A percentile compares a stretch with the other conserved stretches of the same genome.
Evolutionary conservation across 2,329 filamentous ascomycete species (phyloP).

Genomic region (Phyllosticta paracitricarpa): DNA sequence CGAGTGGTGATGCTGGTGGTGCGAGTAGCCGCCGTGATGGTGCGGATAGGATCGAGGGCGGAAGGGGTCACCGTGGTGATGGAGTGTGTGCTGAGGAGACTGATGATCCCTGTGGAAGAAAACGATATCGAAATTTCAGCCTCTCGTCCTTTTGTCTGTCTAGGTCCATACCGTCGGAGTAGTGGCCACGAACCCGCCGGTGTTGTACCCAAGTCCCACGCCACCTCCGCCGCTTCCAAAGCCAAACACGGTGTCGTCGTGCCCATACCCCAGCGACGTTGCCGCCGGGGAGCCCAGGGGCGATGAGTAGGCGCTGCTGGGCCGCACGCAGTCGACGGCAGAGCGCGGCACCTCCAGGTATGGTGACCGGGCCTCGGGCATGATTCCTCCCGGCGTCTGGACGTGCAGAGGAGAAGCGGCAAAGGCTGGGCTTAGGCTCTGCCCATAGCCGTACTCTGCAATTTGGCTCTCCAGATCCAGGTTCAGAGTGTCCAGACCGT

Average conservation of each 20-base stretch:
- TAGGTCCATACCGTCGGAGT: constrained; percentile 32
- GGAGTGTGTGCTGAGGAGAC: constrained; percentile 11
- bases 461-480: constrained; percentile 31
- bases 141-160: constrained; percentile 16
- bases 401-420: constrained; percentile 33
- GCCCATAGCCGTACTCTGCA: constrained; percentile 30
- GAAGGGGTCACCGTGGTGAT: neutral
- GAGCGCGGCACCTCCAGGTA: constrained; percentile 38
- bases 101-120: constrained; percentile 26
- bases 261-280: constrained; percentile 24
- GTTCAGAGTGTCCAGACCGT: constrained; percentile 29
- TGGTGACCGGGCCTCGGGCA: constrained; percentile 27
- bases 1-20: constrained; percentile 9
- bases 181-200: constrained; percentile 33
- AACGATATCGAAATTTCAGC: constrained; percentile 26
- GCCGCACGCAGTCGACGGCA: constrained; percentile 19
- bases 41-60: neutral
- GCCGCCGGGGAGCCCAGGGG: constrained; percentile 28
- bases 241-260: constrained; percentile 32
- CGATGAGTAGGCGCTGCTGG: constrained; percentile 24
- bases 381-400: constrained; percentile 13
- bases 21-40: neutral
- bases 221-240: constrained; percentile 20
- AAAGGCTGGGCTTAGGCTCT: constrained; percentile 41
- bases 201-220: constrained; percentile 28